phyloP scores from a whole-genome alignment of 768 basidiomycete species.

The Rhodotorula diobovata region DNA sequence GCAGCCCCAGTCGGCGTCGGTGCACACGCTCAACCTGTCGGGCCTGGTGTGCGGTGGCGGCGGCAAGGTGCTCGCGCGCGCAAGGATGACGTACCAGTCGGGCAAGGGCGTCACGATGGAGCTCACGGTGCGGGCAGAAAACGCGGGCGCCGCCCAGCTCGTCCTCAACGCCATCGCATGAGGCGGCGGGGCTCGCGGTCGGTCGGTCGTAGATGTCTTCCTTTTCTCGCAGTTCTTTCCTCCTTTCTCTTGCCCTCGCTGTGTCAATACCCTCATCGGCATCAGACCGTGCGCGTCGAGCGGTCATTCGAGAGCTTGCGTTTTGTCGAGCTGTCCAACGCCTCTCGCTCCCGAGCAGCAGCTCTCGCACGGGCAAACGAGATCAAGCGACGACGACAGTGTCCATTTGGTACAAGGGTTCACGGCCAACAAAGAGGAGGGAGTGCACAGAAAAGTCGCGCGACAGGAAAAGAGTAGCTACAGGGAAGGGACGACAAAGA shows the following conservation, averaged over 20 bases:
- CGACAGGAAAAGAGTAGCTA: too few relatives aligned
- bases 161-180: constrained; percentile 77
- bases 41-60: constrained; percentile 86
- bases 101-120: constrained; percentile 91
- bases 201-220: neutral
- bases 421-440: neutral
- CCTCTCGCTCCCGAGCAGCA: too few relatives aligned
- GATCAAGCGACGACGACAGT: too few relatives aligned
- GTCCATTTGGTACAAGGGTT: too few relatives aligned
- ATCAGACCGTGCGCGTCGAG: too few relatives aligned
- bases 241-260: too few relatives aligned
- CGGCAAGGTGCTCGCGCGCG: constrained; percentile 90
- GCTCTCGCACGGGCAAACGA: too few relatives aligned
- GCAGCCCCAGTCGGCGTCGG: constrained; percentile 68
- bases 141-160: constrained; percentile 75
- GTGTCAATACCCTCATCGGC: constrained; percentile 1
- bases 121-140: constrained; percentile 83
- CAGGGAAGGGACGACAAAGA: neutral
- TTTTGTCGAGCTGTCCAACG: too few relatives aligned
- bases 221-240: neutral
- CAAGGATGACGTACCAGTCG: constrained; percentile 88
- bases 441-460: too few relatives aligned
- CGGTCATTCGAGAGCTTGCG: too few relatives aligned
- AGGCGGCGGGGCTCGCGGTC: neutral
- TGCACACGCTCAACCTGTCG: constrained; percentile 90